phyloP scores from a whole-genome alignment of 257 asterid species.

The Rubia yunnanensis region DNA sequence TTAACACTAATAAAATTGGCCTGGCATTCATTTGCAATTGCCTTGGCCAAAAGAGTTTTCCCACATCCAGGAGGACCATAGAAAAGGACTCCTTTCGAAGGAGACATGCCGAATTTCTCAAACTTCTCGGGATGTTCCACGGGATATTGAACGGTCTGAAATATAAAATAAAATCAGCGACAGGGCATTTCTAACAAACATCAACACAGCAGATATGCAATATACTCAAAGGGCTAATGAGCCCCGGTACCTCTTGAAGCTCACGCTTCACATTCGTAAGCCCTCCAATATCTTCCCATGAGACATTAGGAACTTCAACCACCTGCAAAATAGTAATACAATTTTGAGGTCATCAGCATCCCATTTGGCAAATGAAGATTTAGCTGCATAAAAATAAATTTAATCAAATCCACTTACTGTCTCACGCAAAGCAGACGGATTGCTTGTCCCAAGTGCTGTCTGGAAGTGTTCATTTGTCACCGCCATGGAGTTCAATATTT shows the following conservation, averaged over 20 bases:
- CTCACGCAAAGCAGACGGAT: slow-evolving; percentile 54
- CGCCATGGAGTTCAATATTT: slow-evolving; percentile 51
- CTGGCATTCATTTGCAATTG: slow-evolving; percentile 63
- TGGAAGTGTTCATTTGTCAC: slow-evolving; percentile 50
- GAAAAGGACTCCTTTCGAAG: slow-evolving; percentile 61
- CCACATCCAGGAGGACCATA: slow-evolving; percentile 72
- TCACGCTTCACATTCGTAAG: slow-evolving; percentile 33
- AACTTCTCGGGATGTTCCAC: slow-evolving; percentile 65
- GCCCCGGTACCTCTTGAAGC: slow-evolving; percentile 27
- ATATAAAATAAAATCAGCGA: slow-evolving; percentile 2
- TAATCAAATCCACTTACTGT: slow-evolving; percentile 27
- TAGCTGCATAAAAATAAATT: neutral
- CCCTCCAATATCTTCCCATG: slow-evolving; percentile 36
- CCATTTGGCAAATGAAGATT: neutral
- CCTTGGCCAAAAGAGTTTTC: slow-evolving; percentile 61
- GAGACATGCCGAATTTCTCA: slow-evolving; percentile 64
- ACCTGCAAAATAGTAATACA: slow-evolving; percentile 14
- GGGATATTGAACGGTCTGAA: slow-evolving; percentile 60
- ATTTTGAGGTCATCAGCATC: neutral
- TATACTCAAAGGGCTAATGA: neutral
- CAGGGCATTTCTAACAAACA: neutral
- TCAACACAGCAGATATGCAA: neutral
- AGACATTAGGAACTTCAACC: slow-evolving; percentile 32
- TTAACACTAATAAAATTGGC: slow-evolving; percentile 57
- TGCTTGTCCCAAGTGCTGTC: slow-evolving; percentile 52